These are phyloP conservation scores for Podospora anserina DNA, from an alignment of 495 filamentous ascomycete genomes.

Conservation along the genomic window DNA sequence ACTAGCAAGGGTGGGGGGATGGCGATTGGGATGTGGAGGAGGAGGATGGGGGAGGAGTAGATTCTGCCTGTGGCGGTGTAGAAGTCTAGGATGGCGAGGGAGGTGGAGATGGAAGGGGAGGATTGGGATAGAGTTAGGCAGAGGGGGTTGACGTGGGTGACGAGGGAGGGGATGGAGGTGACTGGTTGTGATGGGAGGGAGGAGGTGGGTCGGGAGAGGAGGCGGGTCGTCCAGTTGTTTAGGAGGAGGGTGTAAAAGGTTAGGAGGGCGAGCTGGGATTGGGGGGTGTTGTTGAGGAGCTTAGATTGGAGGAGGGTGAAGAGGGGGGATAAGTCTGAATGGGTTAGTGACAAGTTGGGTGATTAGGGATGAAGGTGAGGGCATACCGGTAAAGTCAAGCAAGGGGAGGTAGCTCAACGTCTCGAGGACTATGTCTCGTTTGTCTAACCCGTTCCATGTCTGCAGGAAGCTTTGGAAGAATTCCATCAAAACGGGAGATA, in stretches of 20 bases:
- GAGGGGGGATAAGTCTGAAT: conserved; percentile 50
- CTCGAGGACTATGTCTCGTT: conserved; percentile 59
- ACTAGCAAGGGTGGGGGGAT: conserved; percentile 66
- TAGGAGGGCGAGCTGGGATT: conserved; percentile 56
- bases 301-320: conserved; percentile 58
- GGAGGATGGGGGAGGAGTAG: conserved; percentile 52
- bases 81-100: conserved; percentile 62
- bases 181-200: conserved; percentile 26
- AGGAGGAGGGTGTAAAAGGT: conserved; percentile 70
- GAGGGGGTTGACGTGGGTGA: conserved; percentile 60
- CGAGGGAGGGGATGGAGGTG: conserved; percentile 45
- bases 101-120: conserved; percentile 35
- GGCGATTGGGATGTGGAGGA: conserved; percentile 55
- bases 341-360: conserved; percentile 8
- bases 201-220: conserved; percentile 28
- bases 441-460: conserved; percentile 65
- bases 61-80: conserved; percentile 59
- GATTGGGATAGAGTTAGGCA: conserved; percentile 59
- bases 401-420: conserved; percentile 64
- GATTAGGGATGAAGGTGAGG: neutral
- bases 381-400: conserved; percentile 53
- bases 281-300: conserved; percentile 50
- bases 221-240: conserved; percentile 59
- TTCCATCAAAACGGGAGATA: conserved; percentile 57
- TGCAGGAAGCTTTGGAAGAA: conserved; percentile 61